A percentile compares a stretch with the other conserved stretches of the same genome.
These are phyloP conservation scores for Cryphonectria nitschkei DNA, from an alignment of 2,329 filamentous ascomycete genomes.

Conservation along the genomic window DNA sequence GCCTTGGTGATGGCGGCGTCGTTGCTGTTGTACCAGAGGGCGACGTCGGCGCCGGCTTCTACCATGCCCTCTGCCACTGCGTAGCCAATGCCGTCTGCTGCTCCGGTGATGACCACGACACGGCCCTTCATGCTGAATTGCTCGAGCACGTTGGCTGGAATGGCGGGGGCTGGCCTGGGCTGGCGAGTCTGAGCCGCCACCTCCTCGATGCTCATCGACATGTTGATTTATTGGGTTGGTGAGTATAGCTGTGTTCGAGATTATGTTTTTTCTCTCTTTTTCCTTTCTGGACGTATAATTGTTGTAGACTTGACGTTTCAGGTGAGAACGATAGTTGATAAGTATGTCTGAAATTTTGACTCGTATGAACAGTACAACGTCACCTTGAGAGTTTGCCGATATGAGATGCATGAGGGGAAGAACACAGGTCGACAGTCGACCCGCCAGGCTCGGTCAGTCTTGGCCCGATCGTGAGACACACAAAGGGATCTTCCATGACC, in stretches of 20 bases:
- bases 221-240: constrained; percentile 24
- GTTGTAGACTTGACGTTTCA: not conserved
- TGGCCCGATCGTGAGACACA: constrained; percentile 13
- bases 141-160: constrained; percentile 47
- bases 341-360: not conserved
- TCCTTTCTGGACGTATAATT: not conserved
- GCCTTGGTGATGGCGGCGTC: constrained; percentile 38
- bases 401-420: not conserved
- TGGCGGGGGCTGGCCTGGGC: constrained; percentile 44
- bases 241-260: not conserved
- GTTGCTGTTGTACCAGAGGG: constrained; percentile 42
- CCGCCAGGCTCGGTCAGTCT: constrained; percentile 16
- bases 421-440: constrained; percentile 13
- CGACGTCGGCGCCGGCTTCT: constrained; percentile 48
- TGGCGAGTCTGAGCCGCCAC: constrained; percentile 39
- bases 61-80: constrained; percentile 50
- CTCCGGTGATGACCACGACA: constrained; percentile 49
- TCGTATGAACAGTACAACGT: not conserved
- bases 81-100: constrained; percentile 49
- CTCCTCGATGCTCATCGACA: constrained; percentile 45
- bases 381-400: not conserved
- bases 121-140: constrained; percentile 48
- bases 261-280: not conserved
- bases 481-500: not conserved
- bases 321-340: not conserved